Evolutionary conservation across 2,329 filamentous ascomycete genomes (phyloP), one percentile per base, ranked within the genome.

Genomic region (Pseudogymnoascus sp.): DNA sequence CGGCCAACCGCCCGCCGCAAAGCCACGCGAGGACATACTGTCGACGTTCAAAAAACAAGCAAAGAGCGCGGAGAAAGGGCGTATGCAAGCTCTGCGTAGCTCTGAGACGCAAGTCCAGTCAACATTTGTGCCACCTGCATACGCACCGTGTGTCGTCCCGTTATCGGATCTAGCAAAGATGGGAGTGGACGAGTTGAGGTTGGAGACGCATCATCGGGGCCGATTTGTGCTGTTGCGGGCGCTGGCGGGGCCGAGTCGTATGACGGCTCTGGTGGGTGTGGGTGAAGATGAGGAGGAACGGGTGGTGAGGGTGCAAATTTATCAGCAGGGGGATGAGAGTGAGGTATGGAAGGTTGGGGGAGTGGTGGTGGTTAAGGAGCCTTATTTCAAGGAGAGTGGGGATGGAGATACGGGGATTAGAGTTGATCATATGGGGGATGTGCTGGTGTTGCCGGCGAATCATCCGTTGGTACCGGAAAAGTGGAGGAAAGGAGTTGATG

Each of bases 321-420:
- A 78, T 48, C 72, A n/a, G 70, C 75, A 77, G 39, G 74, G 73
- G 5, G 69, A 72, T 1, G 73, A 74, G 23, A 61, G 65, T 1
- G 67, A 76, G 5, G 64, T 74, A 0, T 57, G 81, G 2, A 61
- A 65, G 0, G 59, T 68, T 37, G 69, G 70, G 1, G 69, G 67
- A 10, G 65, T 76, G 0, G 71, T 75, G 9, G 65, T 82, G 26
- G 58, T 83, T 26, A 84, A 82, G 62, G 80, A 83, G 60, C 79
- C 80, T 0, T 83, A 75, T 64, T 74, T 82, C 63, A 79, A 77
- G 62, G 45, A 52, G n/a, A 52, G 45, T 28, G 45, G 45, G 10
- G 45, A 52, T 28, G 45, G 45, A 5, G 45, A 52, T 52, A 52
- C 45, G n/a, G 45, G 45, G 26, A 52, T 52, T 10, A 30, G 45